These are phyloP conservation scores for Thalassiosira sp. DNA, from an alignment of 352 stramenopile genomes.

Conservation along the genomic window DNA sequence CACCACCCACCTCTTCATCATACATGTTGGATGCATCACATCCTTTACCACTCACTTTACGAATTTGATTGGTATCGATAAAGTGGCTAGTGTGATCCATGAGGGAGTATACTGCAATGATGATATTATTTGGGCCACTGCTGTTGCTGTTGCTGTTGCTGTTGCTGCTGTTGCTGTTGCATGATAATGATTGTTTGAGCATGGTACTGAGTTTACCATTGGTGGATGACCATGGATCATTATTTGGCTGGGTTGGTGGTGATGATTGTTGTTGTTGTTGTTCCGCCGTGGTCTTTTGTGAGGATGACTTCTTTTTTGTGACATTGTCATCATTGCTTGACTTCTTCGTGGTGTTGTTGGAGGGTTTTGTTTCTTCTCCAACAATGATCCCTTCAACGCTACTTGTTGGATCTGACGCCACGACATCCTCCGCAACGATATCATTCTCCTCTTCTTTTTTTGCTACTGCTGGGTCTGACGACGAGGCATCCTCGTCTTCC, in stretches of 20 bases:
- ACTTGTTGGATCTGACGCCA: background rate
- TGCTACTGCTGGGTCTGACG: background rate
- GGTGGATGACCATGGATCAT: constrained; percentile 62
- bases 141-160: too few relatives aligned
- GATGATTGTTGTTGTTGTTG: background rate
- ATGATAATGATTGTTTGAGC: constrained; percentile 33
- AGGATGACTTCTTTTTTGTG: constrained; percentile 4
- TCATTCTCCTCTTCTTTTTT: constrained; percentile 6
- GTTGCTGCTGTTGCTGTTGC: too few relatives aligned
- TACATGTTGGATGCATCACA: constrained; percentile 82
- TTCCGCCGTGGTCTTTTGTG: constrained; percentile 6
- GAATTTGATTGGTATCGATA: constrained; percentile 65
- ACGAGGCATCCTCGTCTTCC: background rate
- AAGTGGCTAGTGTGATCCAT: constrained; percentile 59
- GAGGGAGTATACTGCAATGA: constrained; percentile 62
- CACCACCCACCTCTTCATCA: constrained; percentile 71
- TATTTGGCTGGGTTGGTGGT: background rate
- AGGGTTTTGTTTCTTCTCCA: constrained; percentile 1
- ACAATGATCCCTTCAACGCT: background rate
- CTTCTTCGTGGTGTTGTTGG: too few relatives aligned
- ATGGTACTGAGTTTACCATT: constrained; percentile 61
- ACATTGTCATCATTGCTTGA: constrained; percentile 4
- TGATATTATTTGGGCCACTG: too few relatives aligned
- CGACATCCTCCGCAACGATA: too few relatives aligned
- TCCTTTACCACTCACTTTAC: constrained; percentile 65